phyloP scores from a whole-genome alignment of 1,284 basidiomycete species.

The Coriolopsis trogii region DNA sequence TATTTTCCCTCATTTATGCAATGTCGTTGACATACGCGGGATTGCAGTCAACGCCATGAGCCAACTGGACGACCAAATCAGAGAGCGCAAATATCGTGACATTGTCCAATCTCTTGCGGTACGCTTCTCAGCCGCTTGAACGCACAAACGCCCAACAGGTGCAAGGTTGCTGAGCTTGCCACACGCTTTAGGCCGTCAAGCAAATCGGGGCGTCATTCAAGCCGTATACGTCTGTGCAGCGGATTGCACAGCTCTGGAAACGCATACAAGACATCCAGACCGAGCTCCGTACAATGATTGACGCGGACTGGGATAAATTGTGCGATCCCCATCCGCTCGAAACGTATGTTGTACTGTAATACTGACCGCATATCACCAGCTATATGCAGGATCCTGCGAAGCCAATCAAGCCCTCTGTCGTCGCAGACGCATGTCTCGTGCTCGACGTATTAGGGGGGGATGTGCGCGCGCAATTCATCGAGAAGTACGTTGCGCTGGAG shows the following conservation, averaged over 20 bases:
- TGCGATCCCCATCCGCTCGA: constrained; percentile 43
- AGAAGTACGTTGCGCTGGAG: constrained; percentile 89
- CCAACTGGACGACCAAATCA: constrained; percentile 79
- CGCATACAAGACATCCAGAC: constrained; percentile 82
- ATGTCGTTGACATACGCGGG: background rate
- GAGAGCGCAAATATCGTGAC: constrained; percentile 81
- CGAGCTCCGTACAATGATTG: constrained; percentile 75
- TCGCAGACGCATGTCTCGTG: constrained; percentile 81
- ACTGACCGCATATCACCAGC: constrained; percentile 42
- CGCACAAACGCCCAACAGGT: background rate
- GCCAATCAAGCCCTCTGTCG: constrained; percentile 61
- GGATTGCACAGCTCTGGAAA: constrained; percentile 77
- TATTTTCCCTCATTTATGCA: constrained; percentile 12
- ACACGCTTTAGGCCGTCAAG: constrained; percentile 73
- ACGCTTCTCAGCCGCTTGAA: constrained; percentile 28
- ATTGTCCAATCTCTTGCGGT: constrained; percentile 83
- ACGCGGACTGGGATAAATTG: constrained; percentile 91
- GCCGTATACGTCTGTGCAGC: constrained; percentile 72
- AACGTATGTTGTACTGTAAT: background rate
- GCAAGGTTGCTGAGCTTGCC: background rate
- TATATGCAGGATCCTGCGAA: constrained; percentile 79
- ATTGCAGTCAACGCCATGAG: constrained; percentile 76
- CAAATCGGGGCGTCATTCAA: constrained; percentile 82
- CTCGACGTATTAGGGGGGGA: constrained; percentile 88
- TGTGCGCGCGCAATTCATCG: constrained; percentile 79